Conservation (phyloP, 2,329 filamentous ascomycete genomes). For the Clarireedia hainanense region DNA sequence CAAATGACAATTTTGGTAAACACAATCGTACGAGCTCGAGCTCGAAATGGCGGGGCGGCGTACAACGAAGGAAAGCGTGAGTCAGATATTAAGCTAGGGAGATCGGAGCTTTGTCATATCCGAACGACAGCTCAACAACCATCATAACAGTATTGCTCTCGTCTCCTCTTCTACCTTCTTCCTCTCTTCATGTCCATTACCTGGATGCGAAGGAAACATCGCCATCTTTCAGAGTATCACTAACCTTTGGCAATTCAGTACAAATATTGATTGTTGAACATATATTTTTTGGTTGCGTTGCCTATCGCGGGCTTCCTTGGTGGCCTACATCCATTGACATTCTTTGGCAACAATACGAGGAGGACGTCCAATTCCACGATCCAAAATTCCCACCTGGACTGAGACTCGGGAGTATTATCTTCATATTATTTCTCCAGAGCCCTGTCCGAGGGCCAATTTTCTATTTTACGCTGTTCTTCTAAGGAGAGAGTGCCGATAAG, state of each 20-base stretch:
- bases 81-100: constrained; percentile 15
- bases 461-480: too few species aligned
- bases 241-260: constrained; percentile 11
- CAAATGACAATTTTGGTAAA: too few species aligned
- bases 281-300: neutral
- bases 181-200: constrained; percentile 8
- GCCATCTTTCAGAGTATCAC: constrained; percentile 14
- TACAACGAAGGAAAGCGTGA: neutral
- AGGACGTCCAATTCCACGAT: neutral
- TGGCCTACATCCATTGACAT: constrained; percentile 6
- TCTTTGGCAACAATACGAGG: constrained; percentile 9
- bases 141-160: neutral
- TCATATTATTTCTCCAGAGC: constrained; percentile 12
- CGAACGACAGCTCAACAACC: neutral
- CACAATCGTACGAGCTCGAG: too few species aligned
- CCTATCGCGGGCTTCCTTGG: neutral
- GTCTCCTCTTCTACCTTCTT: constrained; percentile 1
- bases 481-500: constrained; percentile 22
- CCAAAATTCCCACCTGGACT: neutral
- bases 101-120: constrained; percentile 11
- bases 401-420: constrained; percentile 5
- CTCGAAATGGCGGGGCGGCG: neutral
- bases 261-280: neutral
- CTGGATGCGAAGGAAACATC: constrained; percentile 14
- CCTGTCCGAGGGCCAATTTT: too few species aligned